Conservation (phyloP, 345 rosid species). For the Eucalyptus curtisii region DNA sequence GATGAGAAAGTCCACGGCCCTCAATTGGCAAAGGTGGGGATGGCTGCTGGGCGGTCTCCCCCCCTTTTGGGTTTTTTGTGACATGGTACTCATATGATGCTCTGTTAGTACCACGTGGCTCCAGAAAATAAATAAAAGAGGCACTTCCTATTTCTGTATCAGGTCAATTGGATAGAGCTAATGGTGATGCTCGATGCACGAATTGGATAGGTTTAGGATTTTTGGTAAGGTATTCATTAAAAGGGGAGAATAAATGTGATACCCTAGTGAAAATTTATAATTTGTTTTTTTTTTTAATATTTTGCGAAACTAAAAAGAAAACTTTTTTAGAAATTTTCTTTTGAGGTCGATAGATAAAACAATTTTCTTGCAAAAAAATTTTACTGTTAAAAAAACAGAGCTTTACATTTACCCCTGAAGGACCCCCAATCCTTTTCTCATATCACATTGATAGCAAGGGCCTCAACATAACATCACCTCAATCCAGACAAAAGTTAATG, state of each 20-base stretch:
- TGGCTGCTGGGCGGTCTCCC: no score
- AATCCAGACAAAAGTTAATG: not conserved
- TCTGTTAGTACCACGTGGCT: not conserved
- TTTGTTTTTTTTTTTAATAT: fast-evolving
- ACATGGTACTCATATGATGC: not conserved
- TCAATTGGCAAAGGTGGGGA: not conserved
- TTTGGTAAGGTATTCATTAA: not conserved
- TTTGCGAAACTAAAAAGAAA: not conserved
- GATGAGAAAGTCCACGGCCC: not conserved
- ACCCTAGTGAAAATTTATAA: not conserved
- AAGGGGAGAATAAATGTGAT: not conserved
- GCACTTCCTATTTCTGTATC: not conserved
- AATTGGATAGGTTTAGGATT: not conserved
- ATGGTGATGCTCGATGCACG: not conserved
- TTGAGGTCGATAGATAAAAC: not conserved
- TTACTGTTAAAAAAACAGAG: not conserved
- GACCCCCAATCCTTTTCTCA: not conserved
- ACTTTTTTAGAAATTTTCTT: fast-evolving
- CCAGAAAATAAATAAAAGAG: not conserved
- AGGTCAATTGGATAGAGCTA: not conserved
- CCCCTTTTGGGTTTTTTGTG: no score
- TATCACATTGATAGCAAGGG: not conserved
- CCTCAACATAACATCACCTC: not conserved
- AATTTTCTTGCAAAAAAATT: no score
- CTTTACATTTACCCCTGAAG: not conserved